Conservation (phyloP, 2,329 filamentous ascomycete genomes). For the Xylariaceae sp. region DNA sequence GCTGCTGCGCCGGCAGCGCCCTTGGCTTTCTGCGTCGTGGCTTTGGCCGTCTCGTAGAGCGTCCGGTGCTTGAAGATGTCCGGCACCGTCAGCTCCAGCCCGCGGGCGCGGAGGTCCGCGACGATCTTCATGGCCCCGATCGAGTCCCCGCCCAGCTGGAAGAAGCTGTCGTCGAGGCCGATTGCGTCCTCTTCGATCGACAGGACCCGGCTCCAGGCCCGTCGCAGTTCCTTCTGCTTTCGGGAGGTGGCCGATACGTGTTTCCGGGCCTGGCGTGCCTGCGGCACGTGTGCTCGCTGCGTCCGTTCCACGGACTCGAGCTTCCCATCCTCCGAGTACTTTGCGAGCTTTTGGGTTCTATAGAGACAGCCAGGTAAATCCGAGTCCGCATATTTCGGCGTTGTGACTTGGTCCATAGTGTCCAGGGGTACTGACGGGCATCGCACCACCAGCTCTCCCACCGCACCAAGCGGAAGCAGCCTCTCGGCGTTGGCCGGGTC, state of each 20-base stretch:
- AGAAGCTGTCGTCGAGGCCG: constrained; percentile 50
- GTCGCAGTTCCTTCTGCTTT: constrained; percentile 36
- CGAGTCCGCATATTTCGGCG: constrained; percentile 23
- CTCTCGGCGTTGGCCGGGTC: constrained; percentile 27
- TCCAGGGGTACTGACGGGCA: constrained; percentile 19
- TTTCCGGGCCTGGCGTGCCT: constrained; percentile 14
- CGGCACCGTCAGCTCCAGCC: constrained; percentile 43
- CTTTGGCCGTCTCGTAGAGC: constrained; percentile 45
- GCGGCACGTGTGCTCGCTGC: constrained; percentile 5
- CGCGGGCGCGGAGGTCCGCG: constrained; percentile 41
- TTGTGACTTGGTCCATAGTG: constrained; percentile 15
- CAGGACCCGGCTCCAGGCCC: constrained; percentile 42
- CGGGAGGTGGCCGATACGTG: constrained; percentile 31
- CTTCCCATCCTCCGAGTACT: constrained; percentile 24
- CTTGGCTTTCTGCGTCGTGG: constrained; percentile 31
- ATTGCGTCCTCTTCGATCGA: constrained; percentile 37
- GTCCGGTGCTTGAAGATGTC: constrained; percentile 45
- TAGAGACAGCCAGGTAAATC: constrained; percentile 24
- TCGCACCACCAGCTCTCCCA: constrained; percentile 38
- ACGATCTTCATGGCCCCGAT: constrained; percentile 55
- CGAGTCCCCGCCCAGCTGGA: constrained; percentile 53
- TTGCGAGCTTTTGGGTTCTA: constrained; percentile 33
- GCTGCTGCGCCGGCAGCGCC: not conserved
- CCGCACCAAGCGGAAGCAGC: constrained; percentile 31
- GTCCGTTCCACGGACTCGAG: constrained; percentile 24